These are phyloP conservation scores for Vitis labrusca DNA, from an alignment of 164 flowering plant genomes.

Conservation along the genomic window DNA sequence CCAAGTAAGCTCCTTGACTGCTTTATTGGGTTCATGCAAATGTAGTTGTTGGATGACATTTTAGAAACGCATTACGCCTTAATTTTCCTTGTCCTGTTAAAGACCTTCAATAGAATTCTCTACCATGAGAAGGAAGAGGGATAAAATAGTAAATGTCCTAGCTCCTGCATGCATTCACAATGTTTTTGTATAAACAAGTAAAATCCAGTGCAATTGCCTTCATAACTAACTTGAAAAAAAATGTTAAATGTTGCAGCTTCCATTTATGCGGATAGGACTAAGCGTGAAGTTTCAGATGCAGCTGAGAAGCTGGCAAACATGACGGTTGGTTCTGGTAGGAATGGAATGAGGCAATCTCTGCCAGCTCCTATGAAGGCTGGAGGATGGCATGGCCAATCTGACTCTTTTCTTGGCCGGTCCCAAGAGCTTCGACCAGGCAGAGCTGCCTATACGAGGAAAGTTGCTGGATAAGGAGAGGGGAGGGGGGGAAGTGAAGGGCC, in stretches of 20 bases:
- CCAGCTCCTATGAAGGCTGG: slow-evolving; percentile 73
- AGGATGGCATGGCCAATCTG: slow-evolving; percentile 55
- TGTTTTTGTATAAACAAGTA: neutral
- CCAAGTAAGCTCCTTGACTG: slow-evolving; percentile 40
- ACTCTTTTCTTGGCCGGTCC: slow-evolving; percentile 41
- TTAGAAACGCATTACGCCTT: too few species aligned
- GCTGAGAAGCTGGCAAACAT: slow-evolving; percentile 63
- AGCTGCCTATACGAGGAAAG: slow-evolving; percentile 44
- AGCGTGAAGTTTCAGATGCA: slow-evolving; percentile 44
- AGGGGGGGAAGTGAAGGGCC: too few species aligned
- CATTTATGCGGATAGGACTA: slow-evolving; percentile 23
- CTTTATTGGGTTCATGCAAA: neutral
- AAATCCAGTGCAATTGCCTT: too few species aligned
- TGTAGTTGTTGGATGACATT: neutral
- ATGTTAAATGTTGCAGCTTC: slow-evolving; percentile 29
- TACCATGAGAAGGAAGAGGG: too few species aligned
- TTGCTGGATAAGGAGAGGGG: slow-evolving; percentile 45
- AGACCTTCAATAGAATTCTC: too few species aligned
- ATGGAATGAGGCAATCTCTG: slow-evolving; percentile 21
- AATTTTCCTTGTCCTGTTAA: too few species aligned
- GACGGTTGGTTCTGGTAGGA: slow-evolving; percentile 44
- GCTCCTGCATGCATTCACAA: neutral
- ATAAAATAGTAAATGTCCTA: too few species aligned
- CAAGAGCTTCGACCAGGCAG: slow-evolving; percentile 50
- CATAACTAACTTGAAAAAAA: neutral